Base-by-base conservation (phyloP, 129 eudicot species). In the Chrysanthemum seticuspe region DNA sequence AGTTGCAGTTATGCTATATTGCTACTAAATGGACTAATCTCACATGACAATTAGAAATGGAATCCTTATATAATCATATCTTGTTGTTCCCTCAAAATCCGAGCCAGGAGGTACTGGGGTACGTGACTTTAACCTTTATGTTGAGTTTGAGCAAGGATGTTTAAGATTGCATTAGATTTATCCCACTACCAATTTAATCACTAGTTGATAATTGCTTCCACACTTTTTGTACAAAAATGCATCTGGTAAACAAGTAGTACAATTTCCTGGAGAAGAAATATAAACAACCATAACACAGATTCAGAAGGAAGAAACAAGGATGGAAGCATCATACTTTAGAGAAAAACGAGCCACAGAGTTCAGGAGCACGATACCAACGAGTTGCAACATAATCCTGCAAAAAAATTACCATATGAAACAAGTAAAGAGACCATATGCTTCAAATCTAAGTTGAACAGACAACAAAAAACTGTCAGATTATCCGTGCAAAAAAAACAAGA, bases 281-380 rank as follows among this genome's bases (percentile, higher is more conserved):
- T 47, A 23, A 14, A 60, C 0, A 58, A 4, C 15, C 25, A 36
- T 14, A 70, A 57, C 4, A n/a, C 3, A 25, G 45, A 21, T 27
- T 59, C n/a, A 18, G 3, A 31, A 75, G 16, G 10, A 57, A 16
- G 5, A 47, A 1, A 8, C 2, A n/a, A 59, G 48, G 45, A 48
- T 9, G 51, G 3, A 13, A 27, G 15, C 60, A 53, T 23, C 79
- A 72, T 82, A 87, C 93, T 79, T 90, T 90, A 36, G 97, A 90
- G 86, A 87, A 90, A 80, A 90, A 90, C 73, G 97, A 90, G 48
- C 97, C 97, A 67, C 97, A 90, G 11, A 90, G 88, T 78, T 90
- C 97, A 77, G 97, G 97, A 77, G 97, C 97, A 56, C 97, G 94
- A 60, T 90, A 90, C 97, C 97, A 90, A 74, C 97, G 81, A 70